Percentiles rank a stretch among this genome's conserved stretches.
Evolutionary conservation across 1,284 basidiomycete species (phyloP).

Genomic region (Pseudozyma hubeiensis): DNA sequence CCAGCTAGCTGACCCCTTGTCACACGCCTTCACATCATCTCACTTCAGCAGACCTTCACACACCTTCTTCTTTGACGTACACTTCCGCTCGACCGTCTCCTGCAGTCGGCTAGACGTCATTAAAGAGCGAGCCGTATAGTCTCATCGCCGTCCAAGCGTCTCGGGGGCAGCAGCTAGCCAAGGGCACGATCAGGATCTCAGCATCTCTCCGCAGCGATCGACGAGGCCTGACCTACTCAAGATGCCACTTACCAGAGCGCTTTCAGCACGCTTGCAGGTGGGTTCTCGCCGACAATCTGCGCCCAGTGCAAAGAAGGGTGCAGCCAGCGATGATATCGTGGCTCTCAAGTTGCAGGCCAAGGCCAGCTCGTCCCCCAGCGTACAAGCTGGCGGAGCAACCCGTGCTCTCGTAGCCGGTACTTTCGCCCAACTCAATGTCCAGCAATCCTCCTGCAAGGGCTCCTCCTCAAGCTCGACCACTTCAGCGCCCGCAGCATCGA

Average conservation of each 20-base stretch:
- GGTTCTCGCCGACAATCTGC: constrained; percentile 19
- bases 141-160: background rate
- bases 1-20: background rate
- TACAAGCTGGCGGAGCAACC: background rate
- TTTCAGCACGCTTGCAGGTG: constrained; percentile 35
- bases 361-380: constrained; percentile 1
- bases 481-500: constrained; percentile 22
- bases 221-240: background rate
- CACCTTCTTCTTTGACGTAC: background rate
- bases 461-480: constrained; percentile 13
- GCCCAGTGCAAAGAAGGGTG: constrained; percentile 1
- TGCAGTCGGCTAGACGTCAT: no score
- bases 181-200: no score
- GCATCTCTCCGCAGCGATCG: no score
- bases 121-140: background rate
- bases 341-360: constrained; percentile 28
- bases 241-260: constrained; percentile 47
- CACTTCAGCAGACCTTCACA: no score
- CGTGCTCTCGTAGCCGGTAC: constrained; percentile 29
- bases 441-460: constrained; percentile 17
- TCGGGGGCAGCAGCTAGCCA: no score
- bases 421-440: constrained; percentile 29
- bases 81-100: background rate
- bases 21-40: background rate
- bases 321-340: constrained; percentile 18